phyloP scores from a whole-genome alignment of 31 red algal species.

The Porphyra umbilicalis region DNA sequence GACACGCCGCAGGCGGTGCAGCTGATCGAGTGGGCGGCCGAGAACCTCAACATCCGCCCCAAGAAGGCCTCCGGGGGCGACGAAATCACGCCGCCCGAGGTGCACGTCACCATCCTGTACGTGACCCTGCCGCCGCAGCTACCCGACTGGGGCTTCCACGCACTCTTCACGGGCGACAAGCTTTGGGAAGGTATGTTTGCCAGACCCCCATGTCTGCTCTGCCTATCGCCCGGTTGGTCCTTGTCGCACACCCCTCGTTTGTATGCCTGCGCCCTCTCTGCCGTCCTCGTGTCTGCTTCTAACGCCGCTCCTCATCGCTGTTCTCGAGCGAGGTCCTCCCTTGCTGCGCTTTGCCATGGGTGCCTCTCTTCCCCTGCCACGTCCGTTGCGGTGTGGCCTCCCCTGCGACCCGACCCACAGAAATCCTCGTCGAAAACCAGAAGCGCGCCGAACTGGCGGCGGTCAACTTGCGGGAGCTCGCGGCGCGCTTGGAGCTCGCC shows the following conservation, averaged over 20 bases:
- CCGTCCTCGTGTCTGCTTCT: not conserved
- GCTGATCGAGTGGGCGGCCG: not conserved
- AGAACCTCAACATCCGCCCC: not conserved
- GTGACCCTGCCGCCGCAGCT: not conserved
- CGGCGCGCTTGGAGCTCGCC: not conserved
- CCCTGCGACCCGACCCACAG: too few relatives aligned
- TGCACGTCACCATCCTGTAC: not conserved
- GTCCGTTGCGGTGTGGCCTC: too few relatives aligned
- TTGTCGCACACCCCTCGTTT: not conserved
- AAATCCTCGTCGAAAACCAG: not conserved
- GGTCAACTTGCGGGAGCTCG: not conserved
- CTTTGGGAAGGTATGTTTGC: not conserved
- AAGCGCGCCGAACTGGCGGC: not conserved
- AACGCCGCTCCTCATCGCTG: not conserved
- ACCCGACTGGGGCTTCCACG: not conserved
- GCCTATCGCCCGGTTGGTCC: not conserved
- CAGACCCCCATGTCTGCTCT: not conserved
- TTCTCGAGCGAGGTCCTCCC: not conserved
- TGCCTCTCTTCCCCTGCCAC: not conserved
- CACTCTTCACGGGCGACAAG: not conserved
- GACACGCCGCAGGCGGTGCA: not conserved
- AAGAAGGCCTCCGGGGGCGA: not conserved
- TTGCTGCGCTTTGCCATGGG: not conserved
- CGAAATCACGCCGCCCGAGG: not conserved
- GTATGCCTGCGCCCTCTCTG: not conserved